Percentiles rank a stretch among this genome's conserved stretches.
Evolutionary conservation across 768 basidiomycete genomes (phyloP).

Genomic region (Cyathus striatus): DNA sequence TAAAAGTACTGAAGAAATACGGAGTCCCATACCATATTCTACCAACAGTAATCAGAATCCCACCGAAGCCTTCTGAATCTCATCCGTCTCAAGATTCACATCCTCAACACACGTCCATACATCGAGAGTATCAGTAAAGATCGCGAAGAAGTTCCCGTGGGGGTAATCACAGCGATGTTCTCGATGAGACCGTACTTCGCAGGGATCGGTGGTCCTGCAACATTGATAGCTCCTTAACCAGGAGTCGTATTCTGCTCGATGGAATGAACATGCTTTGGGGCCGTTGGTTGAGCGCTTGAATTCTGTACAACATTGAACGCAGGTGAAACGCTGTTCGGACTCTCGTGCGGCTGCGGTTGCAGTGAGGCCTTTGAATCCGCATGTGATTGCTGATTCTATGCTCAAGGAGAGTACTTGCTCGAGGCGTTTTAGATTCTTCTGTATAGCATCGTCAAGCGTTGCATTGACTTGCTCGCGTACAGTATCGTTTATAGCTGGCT

Average conservation of each 20-base stretch:
- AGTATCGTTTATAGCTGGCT: slow-evolving; percentile 29
- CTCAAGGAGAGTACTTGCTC: slow-evolving; percentile 25
- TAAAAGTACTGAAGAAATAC: slow-evolving; percentile 34
- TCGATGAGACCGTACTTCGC: slow-evolving; percentile 28
- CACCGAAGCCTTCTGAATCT: slow-evolving; percentile 20
- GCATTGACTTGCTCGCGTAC: slow-evolving; percentile 34
- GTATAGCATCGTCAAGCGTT: slow-evolving; percentile 26
- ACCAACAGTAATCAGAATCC: slow-evolving; percentile 31
- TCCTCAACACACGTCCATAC: slow-evolving; percentile 28
- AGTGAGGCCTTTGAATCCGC: slow-evolving; percentile 29
- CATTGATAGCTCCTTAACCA: slow-evolving; percentile 29
- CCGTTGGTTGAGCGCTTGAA: slow-evolving; percentile 30
- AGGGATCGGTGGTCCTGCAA: slow-evolving; percentile 28
- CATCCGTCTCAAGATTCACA: slow-evolving; percentile 26
- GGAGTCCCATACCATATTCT: slow-evolving; percentile 23
- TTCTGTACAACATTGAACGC: slow-evolving; percentile 33
- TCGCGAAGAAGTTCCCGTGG: slow-evolving; percentile 30
- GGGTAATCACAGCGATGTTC: slow-evolving; percentile 37
- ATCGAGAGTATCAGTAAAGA: slow-evolving; percentile 27
- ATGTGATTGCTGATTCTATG: slow-evolving; percentile 25
- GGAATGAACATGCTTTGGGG: slow-evolving; percentile 33
- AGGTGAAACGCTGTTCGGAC: slow-evolving; percentile 30
- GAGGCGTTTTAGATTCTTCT: slow-evolving; percentile 23
- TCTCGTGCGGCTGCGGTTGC: slow-evolving; percentile 25
- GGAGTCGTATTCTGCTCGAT: slow-evolving; percentile 26